A percentile compares a stretch with the other conserved stretches of the same genome.
phyloP scores from a whole-genome alignment of 805 yeast species.

The Candida gorgasii region DNA sequence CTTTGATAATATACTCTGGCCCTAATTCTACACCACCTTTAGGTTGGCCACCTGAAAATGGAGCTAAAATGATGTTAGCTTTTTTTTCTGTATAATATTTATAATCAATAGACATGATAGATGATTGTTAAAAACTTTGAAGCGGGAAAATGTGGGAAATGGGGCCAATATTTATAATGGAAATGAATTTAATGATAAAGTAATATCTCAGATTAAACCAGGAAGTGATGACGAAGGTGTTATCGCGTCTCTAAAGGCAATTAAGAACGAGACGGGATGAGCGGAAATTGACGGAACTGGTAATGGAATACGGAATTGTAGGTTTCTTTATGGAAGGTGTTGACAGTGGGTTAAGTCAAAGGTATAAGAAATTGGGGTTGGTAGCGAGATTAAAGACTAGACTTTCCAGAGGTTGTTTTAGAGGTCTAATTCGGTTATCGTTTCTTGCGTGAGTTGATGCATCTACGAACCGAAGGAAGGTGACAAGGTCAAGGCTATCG shows the following conservation, averaged over 20 bases:
- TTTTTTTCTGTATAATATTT: constrained; percentile 55
- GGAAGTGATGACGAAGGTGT: constrained; percentile 8
- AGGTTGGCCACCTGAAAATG: constrained; percentile 95
- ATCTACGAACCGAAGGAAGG: too few species aligned
- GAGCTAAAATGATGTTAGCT: constrained; percentile 79
- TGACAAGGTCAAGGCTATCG: too few species aligned
- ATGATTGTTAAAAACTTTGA: background rate
- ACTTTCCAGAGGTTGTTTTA: too few species aligned
- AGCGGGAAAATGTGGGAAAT: background rate
- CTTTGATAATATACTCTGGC: constrained; percentile 74
- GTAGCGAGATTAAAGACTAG: too few species aligned
- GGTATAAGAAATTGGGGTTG: too few species aligned
- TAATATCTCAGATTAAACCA: background rate
- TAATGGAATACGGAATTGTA: too few species aligned
- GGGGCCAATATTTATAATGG: constrained; percentile 1
- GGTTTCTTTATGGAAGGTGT: too few species aligned
- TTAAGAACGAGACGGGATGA: constrained; percentile 1
- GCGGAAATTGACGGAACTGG: constrained; percentile 1
- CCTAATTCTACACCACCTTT: constrained; percentile 93
- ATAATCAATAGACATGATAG: constrained; percentile 36
- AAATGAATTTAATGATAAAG: background rate
- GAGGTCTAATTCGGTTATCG: too few species aligned
- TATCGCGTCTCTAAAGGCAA: constrained; percentile 5
- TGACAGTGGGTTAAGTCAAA: too few species aligned
- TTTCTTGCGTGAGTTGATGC: too few species aligned